Evolutionary conservation across 1,284 basidiomycete species (phyloP).

Genomic region (Cutaneotrichosporon sp.): DNA sequence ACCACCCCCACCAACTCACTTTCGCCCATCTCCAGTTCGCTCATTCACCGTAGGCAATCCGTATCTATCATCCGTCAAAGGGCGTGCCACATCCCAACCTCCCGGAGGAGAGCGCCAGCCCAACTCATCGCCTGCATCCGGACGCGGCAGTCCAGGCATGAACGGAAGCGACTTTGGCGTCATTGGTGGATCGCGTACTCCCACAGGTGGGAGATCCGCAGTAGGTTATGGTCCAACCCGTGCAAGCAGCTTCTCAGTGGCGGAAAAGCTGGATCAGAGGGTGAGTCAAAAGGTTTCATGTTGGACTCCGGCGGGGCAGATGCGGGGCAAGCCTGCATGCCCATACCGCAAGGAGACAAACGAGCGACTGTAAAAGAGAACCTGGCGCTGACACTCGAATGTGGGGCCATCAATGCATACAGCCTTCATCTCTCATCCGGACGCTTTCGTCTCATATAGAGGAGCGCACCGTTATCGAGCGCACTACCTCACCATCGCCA

Average conservation of each 20-base stretch:
- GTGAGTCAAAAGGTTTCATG: constrained; percentile 9
- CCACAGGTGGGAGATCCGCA: constrained; percentile 11
- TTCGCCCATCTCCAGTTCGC: constrained; percentile 19
- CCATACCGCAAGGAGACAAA: not conserved
- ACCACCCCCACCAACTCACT: constrained; percentile 5
- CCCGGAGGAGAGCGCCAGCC: constrained; percentile 38
- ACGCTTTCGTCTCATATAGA: constrained; percentile 45
- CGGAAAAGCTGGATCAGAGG: constrained; percentile 11
- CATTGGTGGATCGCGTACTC: constrained; percentile 40
- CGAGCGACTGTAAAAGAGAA: not conserved
- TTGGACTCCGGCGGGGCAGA: no score
- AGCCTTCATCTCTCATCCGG: constrained; percentile 32
- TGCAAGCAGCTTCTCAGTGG: constrained; percentile 43
- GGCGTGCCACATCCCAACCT: constrained; percentile 39
- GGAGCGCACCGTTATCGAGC: constrained; percentile 31
- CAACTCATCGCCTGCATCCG: constrained; percentile 31
- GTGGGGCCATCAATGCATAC: not conserved
- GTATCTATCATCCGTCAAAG: constrained; percentile 25
- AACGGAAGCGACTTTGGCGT: constrained; percentile 35
- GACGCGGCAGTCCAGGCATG: constrained; percentile 29
- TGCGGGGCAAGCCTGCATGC: no score
- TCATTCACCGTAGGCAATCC: constrained; percentile 20
- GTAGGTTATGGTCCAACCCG: constrained; percentile 10
- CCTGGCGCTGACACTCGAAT: not conserved
- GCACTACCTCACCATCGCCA: constrained; percentile 33